Base-by-base conservation (phyloP, 768 basidiomycete species). In the Candolleomyces eurysporus region DNA sequence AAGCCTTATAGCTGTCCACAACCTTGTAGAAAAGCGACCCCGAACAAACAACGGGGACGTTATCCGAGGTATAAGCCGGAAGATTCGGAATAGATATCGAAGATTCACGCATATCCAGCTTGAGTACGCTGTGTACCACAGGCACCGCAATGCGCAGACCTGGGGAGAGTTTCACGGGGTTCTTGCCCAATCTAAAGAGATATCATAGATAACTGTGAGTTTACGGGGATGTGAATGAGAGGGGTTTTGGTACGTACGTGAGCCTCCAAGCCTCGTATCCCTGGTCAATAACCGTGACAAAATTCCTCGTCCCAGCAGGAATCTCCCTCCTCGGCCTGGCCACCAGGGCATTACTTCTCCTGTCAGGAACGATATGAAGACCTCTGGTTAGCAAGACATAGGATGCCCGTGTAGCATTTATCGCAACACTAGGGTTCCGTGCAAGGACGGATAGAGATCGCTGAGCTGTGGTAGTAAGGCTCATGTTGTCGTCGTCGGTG, bases 11-110 rank as follows among this genome's bases (percentile, higher is more conserved):
- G 48, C 81, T 79, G 61, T 85, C 77, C 0, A 67, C 68, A 32
- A 85, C 78, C 7, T 81, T 78, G 68, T 77, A 85, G 69, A 85
- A 84, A 0, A 84, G 72, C 1, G 83, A 84, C 13, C 84, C 84
- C 3, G 83, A 83, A 49, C 79, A 76, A 5, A 76, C 67, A 4
- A 84, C 80, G 5, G 84, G 84, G 1, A 84, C 73, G 58, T 75
- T 76, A 59, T 75, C 74, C 1, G 74, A 65, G 1, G 74, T 76
- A 64, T 76, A 75, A 30, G 70, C 73, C 19, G 72, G 70, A 17
- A 76, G 67, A 59, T 79, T 74, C 2, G 81, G 76, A 31, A 83
- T 79, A 17, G 69, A 69, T 22, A 83, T 80, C 0, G 79, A 80
- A 4, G 75, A 75, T 65, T 83, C 82, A 58, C 82, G 75, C 55